Percentiles rank a stretch among this genome's conserved stretches.
Conservation (phyloP, 208 protist genomes). For the Trichomonas vaginalis region DNA sequence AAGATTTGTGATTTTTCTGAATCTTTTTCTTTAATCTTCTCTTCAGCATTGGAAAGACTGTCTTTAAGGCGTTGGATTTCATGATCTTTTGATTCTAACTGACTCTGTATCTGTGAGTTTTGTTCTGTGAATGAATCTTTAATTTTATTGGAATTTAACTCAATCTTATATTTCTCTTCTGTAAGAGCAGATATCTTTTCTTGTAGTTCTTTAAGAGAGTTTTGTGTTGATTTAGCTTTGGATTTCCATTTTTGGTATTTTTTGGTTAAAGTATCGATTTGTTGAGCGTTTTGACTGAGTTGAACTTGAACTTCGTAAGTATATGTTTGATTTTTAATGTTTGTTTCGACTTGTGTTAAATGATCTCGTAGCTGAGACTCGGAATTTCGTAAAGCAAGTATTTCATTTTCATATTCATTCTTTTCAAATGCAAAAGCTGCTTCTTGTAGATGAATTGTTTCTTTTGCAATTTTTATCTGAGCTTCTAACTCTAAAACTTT, state of each 20-base stretch:
- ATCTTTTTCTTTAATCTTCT: not conserved
- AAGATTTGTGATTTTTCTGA: not conserved
- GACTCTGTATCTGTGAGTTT: not conserved
- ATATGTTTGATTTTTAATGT: not conserved
- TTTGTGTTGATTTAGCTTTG: not conserved
- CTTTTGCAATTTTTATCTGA: not conserved
- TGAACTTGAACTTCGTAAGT: not conserved
- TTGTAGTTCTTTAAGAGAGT: not conserved
- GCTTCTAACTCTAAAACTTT: not conserved
- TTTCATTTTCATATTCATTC: not conserved
- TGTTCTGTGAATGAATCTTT: not conserved
- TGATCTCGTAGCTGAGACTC: not conserved
- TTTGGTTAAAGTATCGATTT: not conserved
- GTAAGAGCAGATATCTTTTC: not conserved
- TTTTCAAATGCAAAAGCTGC: not conserved
- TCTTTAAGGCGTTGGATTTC: not conserved
- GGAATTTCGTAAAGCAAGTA: not conserved
- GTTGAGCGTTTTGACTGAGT: not conserved
- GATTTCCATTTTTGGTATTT: constrained; percentile 2
- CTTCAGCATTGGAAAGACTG: not conserved
- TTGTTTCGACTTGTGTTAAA: not conserved
- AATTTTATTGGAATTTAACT: not conserved
- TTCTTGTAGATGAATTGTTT: not conserved
- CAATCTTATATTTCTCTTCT: not conserved
- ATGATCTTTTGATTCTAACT: not conserved